Evolutionary conservation across 306 rosid species (phyloP).

Genomic region (Sindora glabra): DNA sequence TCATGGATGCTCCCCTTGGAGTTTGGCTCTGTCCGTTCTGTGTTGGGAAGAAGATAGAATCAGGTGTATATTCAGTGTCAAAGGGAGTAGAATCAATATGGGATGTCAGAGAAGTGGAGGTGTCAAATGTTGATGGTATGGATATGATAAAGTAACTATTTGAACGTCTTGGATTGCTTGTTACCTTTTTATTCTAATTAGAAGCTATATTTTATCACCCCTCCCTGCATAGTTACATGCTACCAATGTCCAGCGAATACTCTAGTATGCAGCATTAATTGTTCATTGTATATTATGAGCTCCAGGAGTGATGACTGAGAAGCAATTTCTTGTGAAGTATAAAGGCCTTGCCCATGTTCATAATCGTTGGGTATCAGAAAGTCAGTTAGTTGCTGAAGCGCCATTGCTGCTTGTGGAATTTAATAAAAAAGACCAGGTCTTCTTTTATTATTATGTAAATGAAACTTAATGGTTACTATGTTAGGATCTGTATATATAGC

Average conservation of each 20-base stretch:
- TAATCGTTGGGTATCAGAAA: slow-evolving; percentile 46
- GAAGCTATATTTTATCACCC: background rate
- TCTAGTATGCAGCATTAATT: background rate
- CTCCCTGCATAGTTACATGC: background rate
- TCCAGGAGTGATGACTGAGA: slow-evolving; percentile 35
- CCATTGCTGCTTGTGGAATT: slow-evolving; percentile 40
- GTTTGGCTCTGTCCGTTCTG: slow-evolving; percentile 61
- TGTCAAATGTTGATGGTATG: slow-evolving; percentile 41
- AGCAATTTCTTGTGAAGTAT: slow-evolving; percentile 52
- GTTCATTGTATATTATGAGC: slow-evolving; percentile 1
- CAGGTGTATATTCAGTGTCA: slow-evolving; percentile 54
- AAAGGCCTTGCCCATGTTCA: slow-evolving; percentile 65
- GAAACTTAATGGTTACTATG: slow-evolving; percentile 9
- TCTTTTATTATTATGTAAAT: background rate
- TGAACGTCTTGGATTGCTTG: background rate
- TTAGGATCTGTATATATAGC: background rate
- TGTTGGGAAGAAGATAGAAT: slow-evolving; percentile 47
- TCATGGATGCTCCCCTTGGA: slow-evolving; percentile 47
- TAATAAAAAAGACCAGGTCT: slow-evolving; percentile 43
- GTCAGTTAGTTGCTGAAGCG: slow-evolving; percentile 46
- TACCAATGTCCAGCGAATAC: background rate
- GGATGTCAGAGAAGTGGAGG: slow-evolving; percentile 37
- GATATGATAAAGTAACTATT: background rate
- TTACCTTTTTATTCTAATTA: background rate
- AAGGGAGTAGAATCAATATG: slow-evolving; percentile 53